phyloP scores from a whole-genome alignment of 345 rosid genomes.

The Gossypium arboreum region DNA sequence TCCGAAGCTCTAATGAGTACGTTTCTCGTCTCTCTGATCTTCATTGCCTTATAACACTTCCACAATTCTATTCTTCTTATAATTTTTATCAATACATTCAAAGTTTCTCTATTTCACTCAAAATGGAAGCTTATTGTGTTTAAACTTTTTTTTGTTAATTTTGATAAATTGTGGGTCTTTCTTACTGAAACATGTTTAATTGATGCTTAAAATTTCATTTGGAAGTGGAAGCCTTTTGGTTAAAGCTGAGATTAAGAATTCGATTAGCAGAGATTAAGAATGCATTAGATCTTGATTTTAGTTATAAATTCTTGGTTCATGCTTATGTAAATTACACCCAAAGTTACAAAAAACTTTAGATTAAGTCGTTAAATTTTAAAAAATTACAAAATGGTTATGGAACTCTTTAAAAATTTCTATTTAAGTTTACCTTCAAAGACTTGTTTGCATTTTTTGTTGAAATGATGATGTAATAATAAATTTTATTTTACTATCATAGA shows the following conservation, averaged over 20 bases:
- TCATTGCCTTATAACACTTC: not conserved
- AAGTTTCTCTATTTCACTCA: not conserved
- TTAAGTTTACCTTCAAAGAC: not conserved
- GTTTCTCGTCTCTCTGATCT: constrained; percentile 3
- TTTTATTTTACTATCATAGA: not conserved
- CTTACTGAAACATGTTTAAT: not conserved
- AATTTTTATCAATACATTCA: not conserved
- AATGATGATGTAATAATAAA: not conserved
- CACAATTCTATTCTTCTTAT: not conserved
- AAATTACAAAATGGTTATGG: not conserved
- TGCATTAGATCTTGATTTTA: not conserved
- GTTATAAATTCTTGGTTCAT: not conserved
- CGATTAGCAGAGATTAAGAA: not conserved
- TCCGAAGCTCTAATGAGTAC: constrained; percentile 96
- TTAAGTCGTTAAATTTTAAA: too few species aligned
- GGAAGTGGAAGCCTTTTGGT: not conserved
- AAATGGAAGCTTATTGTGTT: not conserved
- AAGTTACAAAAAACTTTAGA: too few species aligned
- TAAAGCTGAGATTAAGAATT: not conserved
- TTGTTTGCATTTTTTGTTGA: not conserved
- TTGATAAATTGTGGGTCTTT: not conserved
- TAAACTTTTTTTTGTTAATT: not conserved
- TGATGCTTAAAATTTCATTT: not conserved
- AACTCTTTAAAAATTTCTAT: not conserved
- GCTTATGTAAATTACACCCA: not conserved